Evolutionary conservation across 371 early-diverging fungal species (phyloP), one percentile per base, ranked within the genome.

Genomic region (Umbelopsis sp.): DNA sequence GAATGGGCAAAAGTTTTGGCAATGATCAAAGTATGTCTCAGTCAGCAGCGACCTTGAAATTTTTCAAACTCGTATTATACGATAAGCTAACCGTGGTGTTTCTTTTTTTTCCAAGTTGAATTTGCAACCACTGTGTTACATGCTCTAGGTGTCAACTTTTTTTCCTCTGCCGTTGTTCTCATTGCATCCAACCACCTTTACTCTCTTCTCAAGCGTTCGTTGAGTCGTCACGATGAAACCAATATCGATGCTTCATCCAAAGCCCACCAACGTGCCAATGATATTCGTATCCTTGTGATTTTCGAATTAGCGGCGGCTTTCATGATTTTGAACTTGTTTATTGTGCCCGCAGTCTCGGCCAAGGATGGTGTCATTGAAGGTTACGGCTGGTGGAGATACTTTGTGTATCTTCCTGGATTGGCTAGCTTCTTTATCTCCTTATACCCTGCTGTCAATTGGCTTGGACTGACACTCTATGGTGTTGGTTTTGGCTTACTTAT

Each of bases 61-160:
- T 29, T 41, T 41, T 41, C 12, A 22, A 22, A 22, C 22, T 22
- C 22, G 5, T 7, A 12, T 41, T 41, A 41, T 10, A 12, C 41
- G 41, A 4, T 41, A 7, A 41, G 2, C 7, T 10, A 10, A 41
- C 41, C 41, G 1, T 10, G 7, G 41, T 41, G 41, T 41, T 10
- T 7, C 12, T 1, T 10, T 7, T 41, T 41, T 32, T 38, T 44
- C 29, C 1, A 12, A 67, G 67, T 50, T 10, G 9, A 8, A 2
- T 64, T 73, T 44, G 63, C 70, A 9, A 72, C 75, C 18, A 74
- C 75, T 16, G 80, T 80, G 9, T 62, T 80, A 14, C 73, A 74
- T 38, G 78, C 78, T 7, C 73, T 80, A n/a, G 80, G 80, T n/a
- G 46, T 77, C 67, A 70, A 77, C 67, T 70, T 80, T n/a, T 74